Conservation (phyloP, 345 rosid genomes). For the Psidium guajava region DNA sequence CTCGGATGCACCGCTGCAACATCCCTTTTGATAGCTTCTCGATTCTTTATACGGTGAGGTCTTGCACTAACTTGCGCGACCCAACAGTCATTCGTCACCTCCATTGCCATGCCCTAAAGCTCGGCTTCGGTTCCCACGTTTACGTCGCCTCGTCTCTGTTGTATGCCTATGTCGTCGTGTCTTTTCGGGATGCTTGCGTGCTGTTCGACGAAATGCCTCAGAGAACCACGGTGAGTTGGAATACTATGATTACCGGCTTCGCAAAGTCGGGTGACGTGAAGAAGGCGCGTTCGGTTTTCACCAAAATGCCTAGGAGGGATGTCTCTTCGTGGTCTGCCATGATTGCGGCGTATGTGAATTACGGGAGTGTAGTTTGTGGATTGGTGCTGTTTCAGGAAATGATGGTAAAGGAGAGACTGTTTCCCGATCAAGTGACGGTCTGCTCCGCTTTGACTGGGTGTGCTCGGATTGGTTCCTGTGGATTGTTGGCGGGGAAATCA, state of each 20-base stretch:
- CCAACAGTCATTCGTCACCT: slow-evolving; percentile 10
- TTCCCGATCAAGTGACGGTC: slow-evolving; percentile 37
- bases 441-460: slow-evolving; percentile 36
- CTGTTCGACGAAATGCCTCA: slow-evolving; percentile 45
- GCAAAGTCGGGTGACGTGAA: slow-evolving; percentile 20
- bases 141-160: slow-evolving; percentile 34
- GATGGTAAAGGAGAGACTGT: slow-evolving; percentile 16
- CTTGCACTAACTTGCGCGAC: slow-evolving; percentile 14
- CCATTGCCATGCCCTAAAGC: slow-evolving; percentile 24
- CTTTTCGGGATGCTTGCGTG: slow-evolving; percentile 22
- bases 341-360: slow-evolving; percentile 36
- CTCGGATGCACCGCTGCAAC: slow-evolving; percentile 18
- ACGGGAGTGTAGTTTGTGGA: slow-evolving; percentile 23
- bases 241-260: slow-evolving; percentile 42
- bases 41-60: slow-evolving; percentile 34
- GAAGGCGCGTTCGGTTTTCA: slow-evolving; percentile 30
- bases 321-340: slow-evolving; percentile 45
- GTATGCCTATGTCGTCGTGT: slow-evolving; percentile 26
- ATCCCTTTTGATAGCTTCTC: slow-evolving; percentile 33
- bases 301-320: slow-evolving; percentile 24
- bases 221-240: slow-evolving; percentile 44
- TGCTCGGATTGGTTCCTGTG: slow-evolving; percentile 28
- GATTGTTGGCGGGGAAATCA: slow-evolving; percentile 27
- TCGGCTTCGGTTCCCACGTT: slow-evolving; percentile 23
- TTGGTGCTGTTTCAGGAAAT: slow-evolving; percentile 38